These are phyloP conservation scores for Astragalus membranaceus DNA, from an alignment of 306 rosid genomes.

Conservation along the genomic window DNA sequence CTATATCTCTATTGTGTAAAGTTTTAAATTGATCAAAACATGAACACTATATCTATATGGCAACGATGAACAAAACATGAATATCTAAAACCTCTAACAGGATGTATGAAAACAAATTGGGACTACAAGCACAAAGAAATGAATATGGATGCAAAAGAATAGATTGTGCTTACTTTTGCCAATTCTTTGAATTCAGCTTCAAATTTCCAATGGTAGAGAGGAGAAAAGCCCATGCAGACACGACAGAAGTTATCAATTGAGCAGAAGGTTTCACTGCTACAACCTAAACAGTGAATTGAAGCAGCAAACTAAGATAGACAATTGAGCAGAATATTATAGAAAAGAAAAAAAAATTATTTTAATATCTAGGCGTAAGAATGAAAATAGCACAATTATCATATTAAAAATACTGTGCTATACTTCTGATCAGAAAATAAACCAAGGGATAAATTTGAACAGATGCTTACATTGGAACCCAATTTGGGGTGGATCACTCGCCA, in stretches of 20 bases:
- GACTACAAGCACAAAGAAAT: neutral
- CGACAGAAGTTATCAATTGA: slow-evolving; percentile 51
- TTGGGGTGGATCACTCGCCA: slow-evolving; percentile 95
- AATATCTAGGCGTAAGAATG: neutral
- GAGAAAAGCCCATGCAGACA: slow-evolving; percentile 90
- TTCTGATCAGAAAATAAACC: neutral
- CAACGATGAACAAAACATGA: neutral
- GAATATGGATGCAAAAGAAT: neutral
- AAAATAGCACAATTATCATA: neutral
- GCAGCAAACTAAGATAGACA: slow-evolving; percentile 9
- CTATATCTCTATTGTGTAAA: neutral
- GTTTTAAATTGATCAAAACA: neutral
- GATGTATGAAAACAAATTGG: neutral
- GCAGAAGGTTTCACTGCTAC: slow-evolving; percentile 68
- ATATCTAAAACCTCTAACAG: neutral
- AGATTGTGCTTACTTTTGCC: slow-evolving; percentile 65
- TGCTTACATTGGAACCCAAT: slow-evolving; percentile 60
- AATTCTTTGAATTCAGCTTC: slow-evolving; percentile 67
- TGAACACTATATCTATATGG: neutral
- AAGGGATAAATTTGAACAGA: neutral
- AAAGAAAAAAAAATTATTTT: neutral
- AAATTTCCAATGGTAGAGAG: slow-evolving; percentile 57
- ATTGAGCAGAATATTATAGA: neutral
- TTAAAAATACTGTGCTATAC: neutral
- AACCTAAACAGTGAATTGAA: slow-evolving; percentile 40